Percentiles rank a stretch among this genome's conserved stretches.
phyloP scores from a whole-genome alignment of 2,329 filamentous ascomycete species.

The Arthroderma sp. region DNA sequence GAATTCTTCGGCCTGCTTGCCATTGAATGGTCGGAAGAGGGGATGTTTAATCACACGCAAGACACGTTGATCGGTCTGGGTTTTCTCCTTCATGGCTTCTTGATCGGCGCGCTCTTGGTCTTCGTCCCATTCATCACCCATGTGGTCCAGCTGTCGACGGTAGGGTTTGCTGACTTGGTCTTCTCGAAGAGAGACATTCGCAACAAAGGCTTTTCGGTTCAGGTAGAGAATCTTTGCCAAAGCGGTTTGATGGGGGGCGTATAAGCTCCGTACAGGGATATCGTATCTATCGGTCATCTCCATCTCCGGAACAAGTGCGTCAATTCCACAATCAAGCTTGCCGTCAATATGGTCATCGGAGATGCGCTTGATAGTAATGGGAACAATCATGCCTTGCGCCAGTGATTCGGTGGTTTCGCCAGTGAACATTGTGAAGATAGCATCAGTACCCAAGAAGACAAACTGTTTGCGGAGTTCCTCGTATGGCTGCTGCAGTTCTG shows the following conservation, averaged over 20 bases:
- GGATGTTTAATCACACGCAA: slow-evolving; percentile 97
- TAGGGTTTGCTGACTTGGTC: slow-evolving; percentile 64
- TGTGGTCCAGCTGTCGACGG: slow-evolving; percentile 56
- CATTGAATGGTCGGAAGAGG: slow-evolving; percentile 86
- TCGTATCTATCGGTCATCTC: slow-evolving; percentile 65
- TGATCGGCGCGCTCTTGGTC: slow-evolving; percentile 67
- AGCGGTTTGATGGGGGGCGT: slow-evolving; percentile 68
- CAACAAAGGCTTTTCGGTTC: slow-evolving; percentile 73
- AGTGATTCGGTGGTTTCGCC: slow-evolving; percentile 80
- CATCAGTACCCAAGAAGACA: slow-evolving; percentile 54
- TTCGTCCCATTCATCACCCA: slow-evolving; percentile 77
- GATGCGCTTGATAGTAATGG: slow-evolving; percentile 75
- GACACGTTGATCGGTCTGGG: slow-evolving; percentile 69
- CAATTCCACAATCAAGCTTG: slow-evolving; percentile 86
- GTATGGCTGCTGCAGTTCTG: slow-evolving; percentile 82
- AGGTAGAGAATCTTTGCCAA: slow-evolving; percentile 80
- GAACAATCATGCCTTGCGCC: slow-evolving; percentile 80
- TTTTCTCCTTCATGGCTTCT: slow-evolving; percentile 74
- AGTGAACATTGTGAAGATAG: slow-evolving; percentile 93
- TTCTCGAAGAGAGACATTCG: slow-evolving; percentile 74
- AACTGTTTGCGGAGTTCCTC: slow-evolving; percentile 85
- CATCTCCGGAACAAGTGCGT: slow-evolving; percentile 70
- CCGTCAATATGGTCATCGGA: slow-evolving; percentile 89
- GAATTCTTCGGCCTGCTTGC: slow-evolving; percentile 84
- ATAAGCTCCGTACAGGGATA: slow-evolving; percentile 58